phyloP scores from a whole-genome alignment of 2,329 filamentous ascomycete species.

The Huntiella abstrusa region DNA sequence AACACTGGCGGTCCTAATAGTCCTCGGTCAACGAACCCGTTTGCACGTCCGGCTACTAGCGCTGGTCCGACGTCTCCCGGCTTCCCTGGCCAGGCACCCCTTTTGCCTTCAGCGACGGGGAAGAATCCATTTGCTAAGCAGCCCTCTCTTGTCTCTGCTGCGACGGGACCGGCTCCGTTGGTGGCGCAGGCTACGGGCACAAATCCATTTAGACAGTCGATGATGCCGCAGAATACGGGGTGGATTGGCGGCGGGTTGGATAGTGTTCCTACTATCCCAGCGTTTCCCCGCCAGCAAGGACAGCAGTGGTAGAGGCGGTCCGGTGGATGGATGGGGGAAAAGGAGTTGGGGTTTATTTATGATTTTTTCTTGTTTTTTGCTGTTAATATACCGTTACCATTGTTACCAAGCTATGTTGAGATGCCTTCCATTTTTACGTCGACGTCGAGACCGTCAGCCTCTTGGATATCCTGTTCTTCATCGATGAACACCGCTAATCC shows the following conservation, averaged over 20 bases:
- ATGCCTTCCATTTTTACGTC: background rate
- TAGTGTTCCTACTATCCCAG: slow-evolving; percentile 55
- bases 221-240: slow-evolving; percentile 74
- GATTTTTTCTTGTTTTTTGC: slow-evolving; percentile 8
- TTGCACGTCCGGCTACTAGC: slow-evolving; percentile 38
- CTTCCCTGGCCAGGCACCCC: slow-evolving; percentile 16
- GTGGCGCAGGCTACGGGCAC: slow-evolving; percentile 70
- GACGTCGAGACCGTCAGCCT: background rate
- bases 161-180: slow-evolving; percentile 30
- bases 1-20: slow-evolving; percentile 29
- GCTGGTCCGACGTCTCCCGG: background rate
- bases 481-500: slow-evolving; percentile 74
- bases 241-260: slow-evolving; percentile 76
- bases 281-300: slow-evolving; percentile 57
- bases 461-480: slow-evolving; percentile 39
- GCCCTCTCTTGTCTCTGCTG: slow-evolving; percentile 20
- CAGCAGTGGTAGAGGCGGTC: slow-evolving; percentile 34
- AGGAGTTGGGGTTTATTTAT: background rate
- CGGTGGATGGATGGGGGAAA: background rate
- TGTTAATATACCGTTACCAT: slow-evolving; percentile 1
- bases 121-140: slow-evolving; percentile 41
- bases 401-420: background rate
- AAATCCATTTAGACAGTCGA: slow-evolving; percentile 85
- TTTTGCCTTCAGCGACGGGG: slow-evolving; percentile 31
- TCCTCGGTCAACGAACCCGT: slow-evolving; percentile 68